Evolutionary conservation across 768 basidiomycete genomes (phyloP).

Genomic region (Termitomyces eurrhizus): DNA sequence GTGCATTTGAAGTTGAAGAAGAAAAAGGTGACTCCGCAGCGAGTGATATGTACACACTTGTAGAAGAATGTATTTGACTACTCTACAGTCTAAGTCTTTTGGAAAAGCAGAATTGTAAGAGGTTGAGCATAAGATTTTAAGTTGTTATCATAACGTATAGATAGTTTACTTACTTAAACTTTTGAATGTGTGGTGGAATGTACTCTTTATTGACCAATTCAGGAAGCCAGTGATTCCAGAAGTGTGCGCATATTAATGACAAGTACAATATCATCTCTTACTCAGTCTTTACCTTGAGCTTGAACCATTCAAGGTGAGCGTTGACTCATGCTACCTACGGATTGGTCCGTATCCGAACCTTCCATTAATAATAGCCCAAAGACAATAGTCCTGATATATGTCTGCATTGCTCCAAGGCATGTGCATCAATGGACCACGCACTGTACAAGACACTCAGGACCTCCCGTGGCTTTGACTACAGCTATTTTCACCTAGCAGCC

Average conservation of each 20-base stretch:
- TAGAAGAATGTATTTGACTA: not conserved
- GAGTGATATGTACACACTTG: not conserved
- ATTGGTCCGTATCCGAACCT: not conserved
- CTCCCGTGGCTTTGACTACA: constrained; percentile 36
- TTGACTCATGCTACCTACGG: not conserved
- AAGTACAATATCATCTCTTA: not conserved
- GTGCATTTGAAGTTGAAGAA: constrained; percentile 75
- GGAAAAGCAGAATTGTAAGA: not conserved
- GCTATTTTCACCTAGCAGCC: constrained; percentile 29
- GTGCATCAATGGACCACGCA: constrained; percentile 7
- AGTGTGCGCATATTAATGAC: not conserved
- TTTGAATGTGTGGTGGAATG: not conserved
- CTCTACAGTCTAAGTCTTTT: not conserved
- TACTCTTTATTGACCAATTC: not conserved
- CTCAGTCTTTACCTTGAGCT: not conserved
- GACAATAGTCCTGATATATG: not conserved
- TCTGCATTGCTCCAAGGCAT: not conserved
- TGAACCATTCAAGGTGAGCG: not conserved
- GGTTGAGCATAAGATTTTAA: not conserved
- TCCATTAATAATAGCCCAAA: not conserved
- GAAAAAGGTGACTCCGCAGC: constrained; percentile 15
- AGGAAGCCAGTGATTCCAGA: not conserved
- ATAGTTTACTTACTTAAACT: not conserved
- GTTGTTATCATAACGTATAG: not conserved
- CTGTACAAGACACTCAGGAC: constrained; percentile 29